A percentile compares a stretch with the other conserved stretches of the same genome.
phyloP scores from a whole-genome alignment of 164 flowering plant species.

The Paratinospora sagittata region DNA sequence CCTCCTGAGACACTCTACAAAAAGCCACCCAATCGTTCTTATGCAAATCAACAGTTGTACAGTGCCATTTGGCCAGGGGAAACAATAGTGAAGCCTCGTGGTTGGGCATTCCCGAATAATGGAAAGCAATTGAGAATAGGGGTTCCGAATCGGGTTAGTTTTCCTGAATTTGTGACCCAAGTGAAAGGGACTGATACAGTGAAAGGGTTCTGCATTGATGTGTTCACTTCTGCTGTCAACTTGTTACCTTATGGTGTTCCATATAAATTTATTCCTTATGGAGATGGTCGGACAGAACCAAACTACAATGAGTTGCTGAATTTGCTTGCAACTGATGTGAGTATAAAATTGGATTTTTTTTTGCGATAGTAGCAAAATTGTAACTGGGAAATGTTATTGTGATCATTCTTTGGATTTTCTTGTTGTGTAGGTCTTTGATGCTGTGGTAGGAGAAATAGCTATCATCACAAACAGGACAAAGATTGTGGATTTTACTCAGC shows the following conservation, averaged over 20 bases:
- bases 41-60: slow-evolving; percentile 35
- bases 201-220: slow-evolving; percentile 84
- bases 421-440: slow-evolving; percentile 53
- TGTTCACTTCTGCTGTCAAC: slow-evolving; percentile 65
- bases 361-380: no score
- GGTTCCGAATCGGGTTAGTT: slow-evolving; percentile 59
- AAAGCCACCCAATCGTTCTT: slow-evolving; percentile 50
- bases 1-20: slow-evolving; percentile 60
- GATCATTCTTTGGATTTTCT: not conserved
- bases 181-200: slow-evolving; percentile 40
- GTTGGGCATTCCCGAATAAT: slow-evolving; percentile 71
- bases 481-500: slow-evolving; percentile 80
- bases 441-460: slow-evolving; percentile 71
- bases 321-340: slow-evolving; percentile 54
- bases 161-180: slow-evolving; percentile 46
- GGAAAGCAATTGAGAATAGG: slow-evolving; percentile 57
- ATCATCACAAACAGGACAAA: slow-evolving; percentile 57
- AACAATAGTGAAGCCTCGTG: slow-evolving; percentile 48
- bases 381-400: no score
- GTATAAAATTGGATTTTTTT: slow-evolving; percentile 28
- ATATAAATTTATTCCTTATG: slow-evolving; percentile 51
- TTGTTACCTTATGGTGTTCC: slow-evolving; percentile 83
- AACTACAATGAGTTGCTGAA: slow-evolving; percentile 59
- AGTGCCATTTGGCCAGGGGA: slow-evolving; percentile 75
- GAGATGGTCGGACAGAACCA: slow-evolving; percentile 70